Conservation (phyloP, 352 stramenopile species). For the Phytophthora pseudosyringae region DNA sequence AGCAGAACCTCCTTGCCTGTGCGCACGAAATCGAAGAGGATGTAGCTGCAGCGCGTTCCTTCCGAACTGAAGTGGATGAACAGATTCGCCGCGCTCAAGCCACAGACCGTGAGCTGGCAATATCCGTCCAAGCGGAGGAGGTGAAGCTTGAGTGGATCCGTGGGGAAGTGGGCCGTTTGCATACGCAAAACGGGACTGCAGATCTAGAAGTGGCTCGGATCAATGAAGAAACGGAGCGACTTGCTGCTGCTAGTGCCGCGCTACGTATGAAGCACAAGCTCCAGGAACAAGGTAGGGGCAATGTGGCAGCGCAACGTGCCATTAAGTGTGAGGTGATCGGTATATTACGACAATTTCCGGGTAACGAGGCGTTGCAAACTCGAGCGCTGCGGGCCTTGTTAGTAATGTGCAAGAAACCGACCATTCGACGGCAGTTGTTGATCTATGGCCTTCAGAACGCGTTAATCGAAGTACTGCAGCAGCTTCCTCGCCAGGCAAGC, state of each 20-base stretch:
- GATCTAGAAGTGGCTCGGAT: constrained; percentile 30
- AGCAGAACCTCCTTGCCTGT: constrained; percentile 1
- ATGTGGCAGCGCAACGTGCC: constrained; percentile 20
- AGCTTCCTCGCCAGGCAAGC: constrained; percentile 21
- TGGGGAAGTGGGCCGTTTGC: constrained; percentile 29
- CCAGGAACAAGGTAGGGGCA: constrained; percentile 19
- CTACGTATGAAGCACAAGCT: constrained; percentile 13
- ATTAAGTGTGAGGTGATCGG: constrained; percentile 41
- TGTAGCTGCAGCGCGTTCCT: constrained; percentile 22
- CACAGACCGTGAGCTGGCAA: constrained; percentile 19
- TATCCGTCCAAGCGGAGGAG: constrained; percentile 23
- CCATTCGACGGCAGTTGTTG: constrained; percentile 30
- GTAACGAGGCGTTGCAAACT: constrained; percentile 34
- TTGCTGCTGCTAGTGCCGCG: constrained; percentile 10
- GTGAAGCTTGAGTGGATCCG: constrained; percentile 31
- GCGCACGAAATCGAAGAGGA: constrained; percentile 25
- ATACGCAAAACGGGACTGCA: constrained; percentile 31
- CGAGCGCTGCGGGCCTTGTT: constrained; percentile 28
- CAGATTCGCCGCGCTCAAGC: constrained; percentile 35
- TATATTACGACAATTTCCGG: constrained; percentile 31
- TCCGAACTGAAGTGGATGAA: constrained; percentile 29
- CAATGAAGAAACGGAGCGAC: constrained; percentile 14
- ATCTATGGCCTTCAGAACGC: constrained; percentile 31
- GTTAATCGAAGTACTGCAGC: constrained; percentile 30
- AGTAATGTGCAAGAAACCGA: constrained; percentile 31